A percentile compares a stretch with the other conserved stretches of the same genome.
Conservation (phyloP, 108 stramenopile genomes). For the Asterionellopsis glacialis region DNA sequence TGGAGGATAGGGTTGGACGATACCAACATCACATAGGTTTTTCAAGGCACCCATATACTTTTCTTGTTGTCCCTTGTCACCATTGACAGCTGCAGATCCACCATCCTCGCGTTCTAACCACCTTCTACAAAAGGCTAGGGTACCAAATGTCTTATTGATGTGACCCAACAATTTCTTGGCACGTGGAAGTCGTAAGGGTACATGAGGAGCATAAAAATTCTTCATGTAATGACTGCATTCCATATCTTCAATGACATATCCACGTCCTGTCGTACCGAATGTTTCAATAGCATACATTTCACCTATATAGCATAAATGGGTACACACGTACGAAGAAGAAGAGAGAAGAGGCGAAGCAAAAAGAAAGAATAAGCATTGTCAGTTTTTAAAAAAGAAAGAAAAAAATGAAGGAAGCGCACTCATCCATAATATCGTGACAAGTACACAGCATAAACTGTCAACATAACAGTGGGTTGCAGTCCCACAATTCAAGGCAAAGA, state of each 20-base stretch:
- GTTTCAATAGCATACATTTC: conserved; percentile 99
- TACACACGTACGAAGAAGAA: too few species aligned
- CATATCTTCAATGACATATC: conserved; percentile 95
- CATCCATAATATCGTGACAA: too few species aligned
- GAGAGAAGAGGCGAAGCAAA: too few species aligned
- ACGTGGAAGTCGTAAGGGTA: conserved; percentile 89
- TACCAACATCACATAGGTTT: conserved; percentile 96
- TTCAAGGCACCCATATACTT: conserved; percentile 98
- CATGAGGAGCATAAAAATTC: conserved; percentile 91
- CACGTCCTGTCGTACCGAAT: conserved; percentile 95
- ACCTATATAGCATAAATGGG: conserved; percentile 7
- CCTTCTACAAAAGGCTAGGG: conserved; percentile 96
- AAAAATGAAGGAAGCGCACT: too few species aligned
- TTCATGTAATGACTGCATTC: conserved; percentile 99
- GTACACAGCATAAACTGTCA: too few species aligned
- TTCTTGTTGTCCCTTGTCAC: conserved; percentile 84
- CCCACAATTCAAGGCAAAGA: too few species aligned
- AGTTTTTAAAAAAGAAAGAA: too few species aligned
- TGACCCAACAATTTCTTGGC: conserved; percentile 90
- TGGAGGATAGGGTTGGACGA: conserved; percentile 95
- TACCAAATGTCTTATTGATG: conserved; percentile 99
- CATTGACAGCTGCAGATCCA: conserved; percentile 86
- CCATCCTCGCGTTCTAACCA: conserved; percentile 98
- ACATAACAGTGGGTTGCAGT: too few species aligned
- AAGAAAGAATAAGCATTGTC: too few species aligned